Evolutionary conservation across 768 basidiomycete species (phyloP).

Genomic region (Sarcodon sp.): DNA sequence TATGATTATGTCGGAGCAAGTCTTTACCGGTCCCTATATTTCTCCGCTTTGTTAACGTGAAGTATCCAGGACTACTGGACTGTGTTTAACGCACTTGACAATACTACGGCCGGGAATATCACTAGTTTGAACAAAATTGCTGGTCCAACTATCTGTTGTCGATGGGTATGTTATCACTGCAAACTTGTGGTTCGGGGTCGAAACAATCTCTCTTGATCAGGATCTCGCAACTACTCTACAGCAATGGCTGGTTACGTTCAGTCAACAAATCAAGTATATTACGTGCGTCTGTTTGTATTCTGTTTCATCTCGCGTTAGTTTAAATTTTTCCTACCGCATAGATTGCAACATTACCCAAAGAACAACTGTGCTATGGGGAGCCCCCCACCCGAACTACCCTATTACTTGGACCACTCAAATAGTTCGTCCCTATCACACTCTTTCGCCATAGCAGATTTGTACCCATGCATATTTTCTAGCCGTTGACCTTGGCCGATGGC

Average conservation of each 20-base stretch:
- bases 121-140: slow-evolving; percentile 25
- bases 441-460: too few species aligned
- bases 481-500: slow-evolving; percentile 30
- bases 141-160: slow-evolving; percentile 38
- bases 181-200: neutral
- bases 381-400: neutral
- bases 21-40: neutral
- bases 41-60: neutral
- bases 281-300: slow-evolving; percentile 2
- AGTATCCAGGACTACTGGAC: slow-evolving; percentile 26
- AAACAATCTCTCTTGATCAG: slow-evolving; percentile 11
- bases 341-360: slow-evolving; percentile 40
- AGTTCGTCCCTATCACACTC: slow-evolving; percentile 1
- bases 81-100: slow-evolving; percentile 20
- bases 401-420: slow-evolving; percentile 24
- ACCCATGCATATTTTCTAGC: neutral
- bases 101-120: slow-evolving; percentile 26
- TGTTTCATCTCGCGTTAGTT: slow-evolving; percentile 27
- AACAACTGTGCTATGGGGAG: slow-evolving; percentile 21
- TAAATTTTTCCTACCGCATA: slow-evolving; percentile 26
- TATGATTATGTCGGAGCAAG: slow-evolving; percentile 31
- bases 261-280: neutral
- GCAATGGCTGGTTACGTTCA: slow-evolving; percentile 7
- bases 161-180: slow-evolving; percentile 25
- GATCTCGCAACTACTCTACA: slow-evolving; percentile 28